Evolutionary conservation across 768 basidiomycete species (phyloP), one percentile per base, ranked within the genome.

Genomic region (Paxillus rubicundulus): DNA sequence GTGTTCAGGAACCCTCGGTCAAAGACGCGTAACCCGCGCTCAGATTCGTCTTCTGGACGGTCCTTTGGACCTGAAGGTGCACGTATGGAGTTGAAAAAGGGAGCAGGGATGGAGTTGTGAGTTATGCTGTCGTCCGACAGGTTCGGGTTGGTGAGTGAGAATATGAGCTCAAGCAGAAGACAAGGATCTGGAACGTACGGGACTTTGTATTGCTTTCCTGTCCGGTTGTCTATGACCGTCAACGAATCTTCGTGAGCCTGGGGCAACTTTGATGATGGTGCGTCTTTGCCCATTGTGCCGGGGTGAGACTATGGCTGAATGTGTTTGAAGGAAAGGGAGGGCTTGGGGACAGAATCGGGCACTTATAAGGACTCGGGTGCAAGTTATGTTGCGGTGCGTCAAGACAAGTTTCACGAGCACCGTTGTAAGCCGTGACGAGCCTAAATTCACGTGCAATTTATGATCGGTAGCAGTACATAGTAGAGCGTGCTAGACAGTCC

Each of bases 1-100:
- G 89, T 92, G 57, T 92, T 91, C 67, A 91, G 65, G 69, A 89
- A 93, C 13, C 88, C 90, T 69, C 81, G 83, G 72, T 92, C 90
- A 21, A 81, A 72, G 16, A 93, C 82, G 30, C 90, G 82, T 18
- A 94, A 72, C 0, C 92, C 92, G 54, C 85, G 88, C 69, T 86
- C 80, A 0, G 88, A 86, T 72, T 92, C 89, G 68, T 92, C 86
- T 77, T 93, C 90, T 53, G 82, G 80, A 30, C 86, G 76, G 66
- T 90, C 88, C 1, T 79, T 80, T 27, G 76, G 67, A 34, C 76
- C 77, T 32, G 70, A 60, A 1, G 82, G 73, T 0, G 90, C 86
- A 33, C 77, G 77, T 60, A 94, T 83, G 32, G 69, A 70, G 74
- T 92, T 92, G 80, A 95, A 93, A 14, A 84, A 84, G 1, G 87